Base-by-base conservation (phyloP, 192 early-diverging fungal species). In the Gigaspora rosea region DNA sequence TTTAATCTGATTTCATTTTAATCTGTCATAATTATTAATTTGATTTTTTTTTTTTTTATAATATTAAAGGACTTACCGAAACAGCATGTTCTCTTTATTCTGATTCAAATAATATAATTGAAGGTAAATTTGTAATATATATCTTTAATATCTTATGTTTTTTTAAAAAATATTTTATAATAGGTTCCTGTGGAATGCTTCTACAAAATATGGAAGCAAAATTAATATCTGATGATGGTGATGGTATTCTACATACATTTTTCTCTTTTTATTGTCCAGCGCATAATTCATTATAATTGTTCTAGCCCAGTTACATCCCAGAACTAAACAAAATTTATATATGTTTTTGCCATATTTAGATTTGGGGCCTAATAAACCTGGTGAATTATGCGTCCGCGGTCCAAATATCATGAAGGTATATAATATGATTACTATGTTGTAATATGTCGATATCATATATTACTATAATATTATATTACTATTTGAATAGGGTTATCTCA, bases 381-480 rank as follows among this genome's bases (percentile, higher is more conserved):
- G 96, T 47, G 96, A 98, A 83, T 82, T 98, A 61, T 95, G 92
- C 85, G 78, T 96, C 69, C 88, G 90, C n/a, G 94, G 94, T 0
- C 93, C 94, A 20, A 98, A 93, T 77, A 81, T 97, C 70, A 95
- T 95, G 94, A 90, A 90, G 27, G 27, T 27, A 27, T 27, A 27
- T 27, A 27, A 27, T 27, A 27, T 27, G 27, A 27, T 27, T 27
- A 27, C 27, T 27, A 27, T 27, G 27, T 27, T 27, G 27, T 27
- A 27, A 27, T 27, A 27, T 27, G 27, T 27, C 1, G 27, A 27
- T 1, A 27, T 27, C 27, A 27, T 27, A 27, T 27, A 27, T 27
- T 27, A 27, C 27, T 27, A 27, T 27, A 27, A 27, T 0, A 27
- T 27, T 27, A 27, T 27, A 27, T 27, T 27, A 27, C 27, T 27